phyloP scores from a whole-genome alignment of 345 rosid genomes.

The Salix arbutifolia region DNA sequence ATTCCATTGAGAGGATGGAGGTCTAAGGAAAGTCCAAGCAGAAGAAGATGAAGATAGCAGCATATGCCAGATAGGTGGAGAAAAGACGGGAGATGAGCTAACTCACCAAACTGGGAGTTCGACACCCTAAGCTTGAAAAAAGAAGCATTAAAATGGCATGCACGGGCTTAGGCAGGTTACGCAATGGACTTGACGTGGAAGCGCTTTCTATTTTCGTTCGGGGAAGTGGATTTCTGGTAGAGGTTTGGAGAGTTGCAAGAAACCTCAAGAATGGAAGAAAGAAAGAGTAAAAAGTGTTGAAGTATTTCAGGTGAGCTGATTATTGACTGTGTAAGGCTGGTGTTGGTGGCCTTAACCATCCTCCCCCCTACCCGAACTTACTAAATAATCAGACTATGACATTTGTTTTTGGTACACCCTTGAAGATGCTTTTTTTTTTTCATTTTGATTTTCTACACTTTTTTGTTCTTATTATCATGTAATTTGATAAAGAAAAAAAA shows the following conservation, averaged over 20 bases:
- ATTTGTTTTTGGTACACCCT: too few relatives aligned
- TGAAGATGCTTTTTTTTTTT: too few relatives aligned
- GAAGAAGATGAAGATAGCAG: slow-evolving; percentile 12
- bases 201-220: neutral
- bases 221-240: slow-evolving; percentile 23
- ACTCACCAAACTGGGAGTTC: slow-evolving; percentile 58
- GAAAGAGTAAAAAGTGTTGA: neutral
- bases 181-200: slow-evolving; percentile 10
- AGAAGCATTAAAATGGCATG: neutral
- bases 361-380: slow-evolving; percentile 11
- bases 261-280: slow-evolving; percentile 7
- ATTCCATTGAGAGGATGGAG: slow-evolving; percentile 44
- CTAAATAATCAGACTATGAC: too few relatives aligned
- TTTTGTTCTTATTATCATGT: too few relatives aligned
- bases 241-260: slow-evolving; percentile 26
- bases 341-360: slow-evolving; percentile 25
- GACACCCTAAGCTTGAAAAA: slow-evolving; percentile 8
- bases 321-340: slow-evolving; percentile 35
- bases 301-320: slow-evolving; percentile 42
- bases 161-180: neutral
- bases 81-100: slow-evolving; percentile 60
- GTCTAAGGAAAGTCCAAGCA: slow-evolving; percentile 14
- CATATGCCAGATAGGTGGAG: neutral
- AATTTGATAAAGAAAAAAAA: too few relatives aligned
- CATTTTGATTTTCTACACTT: too few relatives aligned